Evolutionary conservation across 345 rosid genomes (phyloP), one percentile per base, ranked within the genome.

Genomic region (Eucalyptus regnans): DNA sequence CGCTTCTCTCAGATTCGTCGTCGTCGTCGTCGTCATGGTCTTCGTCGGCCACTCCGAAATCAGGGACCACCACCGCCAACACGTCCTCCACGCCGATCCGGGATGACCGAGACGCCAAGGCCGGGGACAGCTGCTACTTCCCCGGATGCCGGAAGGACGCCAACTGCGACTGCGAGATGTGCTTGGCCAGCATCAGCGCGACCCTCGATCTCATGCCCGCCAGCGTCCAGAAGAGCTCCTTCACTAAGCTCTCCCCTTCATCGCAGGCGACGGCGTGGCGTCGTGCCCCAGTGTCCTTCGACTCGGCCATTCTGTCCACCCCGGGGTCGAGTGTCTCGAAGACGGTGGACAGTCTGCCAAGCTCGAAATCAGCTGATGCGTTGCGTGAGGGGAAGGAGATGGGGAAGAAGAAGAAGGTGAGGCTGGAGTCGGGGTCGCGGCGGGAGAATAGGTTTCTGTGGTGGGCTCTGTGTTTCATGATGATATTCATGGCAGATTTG

Each of bases 121-220:
- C 37, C 88, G 91, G 94, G 86, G 95, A 95, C 92, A 95, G 95
- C 90, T 94, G 95, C 91, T 97, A 98, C 94, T 97, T 90, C 91
- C 99, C 98, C 4, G 95, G 96, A 43, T 96, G 99, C 92, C 92
- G 94, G 54, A 98, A 97, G 92, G 97, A 95, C 54, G 98, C 98
- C 90, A 96, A 96, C 56, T 97, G 99, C 92, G 91, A 88, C 89
- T 98, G 99, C 88, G 93, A 94, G 48, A 96, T 96, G 51, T 98
- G 99, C 93, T 91, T 97, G 51, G 96, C 94, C 27, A 96, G 98
- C 93, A 95, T 98, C 94, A 95, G 92, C 84, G 98, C 99, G 46
- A 98, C 96, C 62, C 96, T 94, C 58, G 99, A 98, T 85, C 99
- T 98, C 90, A 94, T 95, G 96, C 95, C 98, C n/a, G 33, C 54